Evolutionary conservation across 768 basidiomycete genomes (phyloP).

Genomic region (Collybia sp.): DNA sequence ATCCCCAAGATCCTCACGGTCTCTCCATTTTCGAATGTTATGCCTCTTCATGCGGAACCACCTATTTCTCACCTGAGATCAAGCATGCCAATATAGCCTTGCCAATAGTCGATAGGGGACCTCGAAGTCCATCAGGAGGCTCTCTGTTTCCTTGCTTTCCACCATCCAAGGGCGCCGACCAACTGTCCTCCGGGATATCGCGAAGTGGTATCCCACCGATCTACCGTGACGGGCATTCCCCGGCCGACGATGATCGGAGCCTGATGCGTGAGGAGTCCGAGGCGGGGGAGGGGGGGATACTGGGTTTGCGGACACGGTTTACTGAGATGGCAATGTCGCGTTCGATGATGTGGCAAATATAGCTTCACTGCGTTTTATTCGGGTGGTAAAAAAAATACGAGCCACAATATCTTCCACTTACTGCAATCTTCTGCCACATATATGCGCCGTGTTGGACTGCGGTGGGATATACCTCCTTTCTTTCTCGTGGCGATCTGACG

Average conservation of each 20-base stretch:
- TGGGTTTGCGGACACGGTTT: conserved; percentile 93
- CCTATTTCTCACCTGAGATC: conserved; percentile 86
- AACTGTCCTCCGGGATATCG: conserved; percentile 97
- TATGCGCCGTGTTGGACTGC: too few species aligned
- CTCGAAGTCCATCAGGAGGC: conserved; percentile 77
- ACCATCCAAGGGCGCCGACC: conserved; percentile 84
- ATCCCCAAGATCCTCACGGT: conserved; percentile 82
- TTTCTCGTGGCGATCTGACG: too few species aligned
- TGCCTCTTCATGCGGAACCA: conserved; percentile 76
- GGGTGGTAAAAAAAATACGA: conserved; percentile 4
- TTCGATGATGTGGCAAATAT: conserved; percentile 88
- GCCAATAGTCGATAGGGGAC: conserved; percentile 98
- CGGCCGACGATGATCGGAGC: conserved; percentile 83
- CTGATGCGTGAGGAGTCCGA: conserved; percentile 92
- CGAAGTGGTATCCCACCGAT: conserved; percentile 83
- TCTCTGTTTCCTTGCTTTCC: conserved; percentile 94
- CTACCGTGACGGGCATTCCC: conserved; percentile 94
- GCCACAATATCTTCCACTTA: too few species aligned
- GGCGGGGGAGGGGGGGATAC: conserved; percentile 90
- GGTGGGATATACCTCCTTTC: too few species aligned
- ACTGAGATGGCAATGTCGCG: conserved; percentile 74
- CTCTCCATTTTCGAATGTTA: conserved; percentile 54
- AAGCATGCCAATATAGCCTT: conserved; percentile 90
- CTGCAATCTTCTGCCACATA: too few species aligned
- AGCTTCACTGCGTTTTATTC: conserved; percentile 35